Base-by-base conservation (phyloP, 2,329 filamentous ascomycete genomes). In the Hymenotorrendiella dingleyae region DNA sequence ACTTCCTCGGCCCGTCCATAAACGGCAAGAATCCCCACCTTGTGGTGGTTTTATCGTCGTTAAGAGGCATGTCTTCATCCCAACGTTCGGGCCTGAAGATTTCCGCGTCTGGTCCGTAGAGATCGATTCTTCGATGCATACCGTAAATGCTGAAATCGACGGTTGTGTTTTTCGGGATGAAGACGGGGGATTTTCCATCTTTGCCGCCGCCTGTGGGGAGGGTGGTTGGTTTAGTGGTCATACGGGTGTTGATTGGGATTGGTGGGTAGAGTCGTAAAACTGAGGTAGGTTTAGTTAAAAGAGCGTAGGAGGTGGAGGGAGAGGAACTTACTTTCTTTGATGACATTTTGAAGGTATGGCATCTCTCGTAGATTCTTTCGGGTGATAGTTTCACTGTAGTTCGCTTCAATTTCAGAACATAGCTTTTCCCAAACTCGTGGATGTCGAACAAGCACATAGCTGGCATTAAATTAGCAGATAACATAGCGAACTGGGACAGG, bases 311-410 rank as follows among this genome's bases (percentile, higher is more conserved):
- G 12, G 20, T 11, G n/a, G n/a, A n/a, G 16, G 16, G n/a, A n/a
- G n/a, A 24, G 17, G 14, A 9, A 56, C 64, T 62, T 63, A 76
- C 74, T 71, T 59, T 79, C 76, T 46, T 78, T 73, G 40, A 79
- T 50, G 19, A 73, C 74, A 62, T 66, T 74, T 50, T 68, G 70
- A 39, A 80, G 58, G 43, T 78, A 78, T 42, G 66, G 69, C 55
- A 77, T 65, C 23, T 68, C 27, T 66, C 66, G 39, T 69, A 70
- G 0, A 65, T 69, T 1, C 72, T 69, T 14, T 3, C 58, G 55
- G 4, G 64, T 58, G 3, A 64, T 40, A 1, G 49, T 64, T 8
- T 46, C 11, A 10, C 11, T 30, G 12, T 23, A 6, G 14, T 40
- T 8, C 6, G 6, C 12, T 1, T 43, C 36, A 8, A 57, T 45